Evolutionary conservation across 2,329 filamentous ascomycete genomes (phyloP).

Genomic region (Leptographium flavum): DNA sequence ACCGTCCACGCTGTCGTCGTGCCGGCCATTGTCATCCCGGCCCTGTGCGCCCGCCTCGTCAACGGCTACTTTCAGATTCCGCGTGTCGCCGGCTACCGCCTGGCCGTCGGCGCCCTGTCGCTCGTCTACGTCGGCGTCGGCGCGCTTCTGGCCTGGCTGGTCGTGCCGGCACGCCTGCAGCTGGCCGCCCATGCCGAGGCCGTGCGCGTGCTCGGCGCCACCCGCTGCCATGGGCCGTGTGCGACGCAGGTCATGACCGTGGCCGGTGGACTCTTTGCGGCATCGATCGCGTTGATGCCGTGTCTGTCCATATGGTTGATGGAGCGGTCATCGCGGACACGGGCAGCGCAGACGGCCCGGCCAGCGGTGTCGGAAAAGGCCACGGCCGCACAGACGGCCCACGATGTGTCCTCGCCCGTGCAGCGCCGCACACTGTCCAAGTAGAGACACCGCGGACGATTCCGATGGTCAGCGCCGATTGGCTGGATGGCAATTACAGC

Average conservation of each 20-base stretch:
- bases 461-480: no score
- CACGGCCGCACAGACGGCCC: no score
- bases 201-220: not conserved
- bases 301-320: slow-evolving; percentile 7
- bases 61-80: slow-evolving; percentile 17
- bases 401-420: no score
- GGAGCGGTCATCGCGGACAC: not conserved
- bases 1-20: not conserved
- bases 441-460: no score
- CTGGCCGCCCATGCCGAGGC: not conserved
- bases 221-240: no score
- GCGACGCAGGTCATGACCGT: no score
- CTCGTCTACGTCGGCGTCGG: slow-evolving; percentile 11
- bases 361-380: no score
- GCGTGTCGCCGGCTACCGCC: slow-evolving; percentile 14
- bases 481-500: no score
- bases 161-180: not conserved
- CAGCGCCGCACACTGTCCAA: no score
- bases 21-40: not conserved
- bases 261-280: not conserved
- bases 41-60: slow-evolving; percentile 14
- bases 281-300: slow-evolving; percentile 2
- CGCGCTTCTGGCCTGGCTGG: not conserved
- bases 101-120: slow-evolving; percentile 17
- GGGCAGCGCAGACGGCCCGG: no score